A percentile compares a stretch with the other conserved stretches of the same genome.
Evolutionary conservation across 768 basidiomycete species (phyloP).

Genomic region (Lentinula boryana): DNA sequence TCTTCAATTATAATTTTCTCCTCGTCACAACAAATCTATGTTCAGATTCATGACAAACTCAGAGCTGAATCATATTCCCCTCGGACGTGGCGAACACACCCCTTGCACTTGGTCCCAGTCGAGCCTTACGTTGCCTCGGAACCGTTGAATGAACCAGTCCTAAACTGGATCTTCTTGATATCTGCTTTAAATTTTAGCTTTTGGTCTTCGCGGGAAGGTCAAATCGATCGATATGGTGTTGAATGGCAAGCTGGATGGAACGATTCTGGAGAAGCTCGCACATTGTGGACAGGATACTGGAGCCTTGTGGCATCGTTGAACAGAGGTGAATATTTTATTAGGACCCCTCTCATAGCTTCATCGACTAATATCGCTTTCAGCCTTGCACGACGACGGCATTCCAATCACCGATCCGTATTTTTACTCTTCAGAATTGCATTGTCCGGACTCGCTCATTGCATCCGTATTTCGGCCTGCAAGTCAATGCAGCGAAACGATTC

Average conservation of each 20-base stretch:
- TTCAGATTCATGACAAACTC: conserved; percentile 58
- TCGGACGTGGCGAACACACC: conserved; percentile 74
- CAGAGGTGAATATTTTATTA: conserved; percentile 44
- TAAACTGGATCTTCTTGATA: conserved; percentile 88
- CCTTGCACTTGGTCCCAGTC: conserved; percentile 66
- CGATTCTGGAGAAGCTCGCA: conserved; percentile 26
- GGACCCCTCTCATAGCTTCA: neutral
- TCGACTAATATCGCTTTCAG: conserved; percentile 27
- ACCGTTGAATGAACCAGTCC: conserved; percentile 47
- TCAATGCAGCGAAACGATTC: conserved; percentile 57
- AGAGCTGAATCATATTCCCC: conserved; percentile 65
- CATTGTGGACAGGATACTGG: conserved; percentile 81
- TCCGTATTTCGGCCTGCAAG: conserved; percentile 61
- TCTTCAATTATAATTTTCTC: neutral
- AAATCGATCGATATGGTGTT: conserved; percentile 63
- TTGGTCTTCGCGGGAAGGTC: conserved; percentile 71
- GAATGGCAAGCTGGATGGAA: conserved; percentile 72
- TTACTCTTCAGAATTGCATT: conserved; percentile 63
- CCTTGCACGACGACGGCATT: conserved; percentile 64
- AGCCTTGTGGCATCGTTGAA: conserved; percentile 80
- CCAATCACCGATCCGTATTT: conserved; percentile 77
- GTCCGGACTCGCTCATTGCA: conserved; percentile 65
- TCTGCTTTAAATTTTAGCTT: conserved; percentile 85
- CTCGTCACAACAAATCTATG: neutral
- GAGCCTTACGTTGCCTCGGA: conserved; percentile 52